Percentiles rank a stretch among this genome's conserved stretches.
Evolutionary conservation across 2,329 filamentous ascomycete species (phyloP).

Genomic region (Talaromyces sp.): DNA sequence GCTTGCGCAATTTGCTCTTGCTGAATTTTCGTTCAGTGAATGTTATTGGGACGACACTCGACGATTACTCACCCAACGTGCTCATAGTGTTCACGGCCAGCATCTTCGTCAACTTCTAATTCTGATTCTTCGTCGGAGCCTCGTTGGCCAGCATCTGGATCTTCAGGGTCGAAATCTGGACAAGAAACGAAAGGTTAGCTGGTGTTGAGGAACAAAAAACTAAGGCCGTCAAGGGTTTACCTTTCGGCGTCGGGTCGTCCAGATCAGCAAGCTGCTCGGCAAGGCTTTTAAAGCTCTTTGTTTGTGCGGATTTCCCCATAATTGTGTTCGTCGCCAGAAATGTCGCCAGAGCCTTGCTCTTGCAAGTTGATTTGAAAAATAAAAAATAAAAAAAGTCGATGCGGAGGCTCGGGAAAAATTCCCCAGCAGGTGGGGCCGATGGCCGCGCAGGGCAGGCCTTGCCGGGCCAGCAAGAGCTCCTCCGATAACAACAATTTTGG

Average conservation of each 20-base stretch:
- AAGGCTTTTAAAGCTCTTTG: slow-evolving; percentile 31
- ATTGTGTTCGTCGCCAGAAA: background rate
- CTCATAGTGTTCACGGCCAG: slow-evolving; percentile 81
- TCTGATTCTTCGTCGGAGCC: slow-evolving; percentile 51
- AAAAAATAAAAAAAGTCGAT: background rate
- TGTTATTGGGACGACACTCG: background rate
- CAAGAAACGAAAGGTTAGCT: slow-evolving; percentile 8
- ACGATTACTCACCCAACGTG: slow-evolving; percentile 55
- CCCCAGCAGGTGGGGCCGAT: slow-evolving; percentile 2
- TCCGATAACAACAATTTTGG: background rate
- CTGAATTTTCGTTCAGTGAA: slow-evolving; percentile 31
- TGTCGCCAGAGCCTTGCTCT: background rate
- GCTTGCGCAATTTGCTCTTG: slow-evolving; percentile 77
- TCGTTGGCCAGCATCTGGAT: slow-evolving; percentile 50
- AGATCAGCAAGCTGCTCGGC: slow-evolving; percentile 58
- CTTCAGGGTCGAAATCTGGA: slow-evolving; percentile 76
- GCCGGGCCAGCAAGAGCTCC: slow-evolving; percentile 4
- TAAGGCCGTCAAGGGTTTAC: slow-evolving; percentile 35
- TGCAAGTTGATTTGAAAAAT: background rate
- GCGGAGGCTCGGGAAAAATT: slow-evolving; percentile 13
- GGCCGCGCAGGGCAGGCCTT: background rate
- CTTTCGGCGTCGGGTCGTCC: slow-evolving; percentile 57
- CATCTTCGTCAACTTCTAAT: slow-evolving; percentile 40
- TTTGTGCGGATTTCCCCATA: background rate
- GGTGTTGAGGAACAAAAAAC: background rate